These are phyloP conservation scores for Verticillium isaacii DNA, from an alignment of 2,329 filamentous ascomycete species.

Conservation along the genomic window DNA sequence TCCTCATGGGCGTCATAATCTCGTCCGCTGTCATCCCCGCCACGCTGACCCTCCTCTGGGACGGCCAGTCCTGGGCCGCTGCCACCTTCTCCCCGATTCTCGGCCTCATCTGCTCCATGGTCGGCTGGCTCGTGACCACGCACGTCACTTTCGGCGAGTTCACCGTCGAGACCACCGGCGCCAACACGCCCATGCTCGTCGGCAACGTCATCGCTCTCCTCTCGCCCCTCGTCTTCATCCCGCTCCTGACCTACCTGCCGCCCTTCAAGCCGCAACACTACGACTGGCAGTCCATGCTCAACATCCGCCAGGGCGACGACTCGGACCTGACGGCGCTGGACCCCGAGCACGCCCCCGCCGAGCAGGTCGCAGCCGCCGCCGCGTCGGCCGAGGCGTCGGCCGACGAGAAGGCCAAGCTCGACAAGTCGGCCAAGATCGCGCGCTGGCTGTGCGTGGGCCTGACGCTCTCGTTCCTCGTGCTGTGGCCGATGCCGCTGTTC, in stretches of 20 bases:
- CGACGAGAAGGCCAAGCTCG: conserved; percentile 36
- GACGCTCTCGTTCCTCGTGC: conserved; percentile 42
- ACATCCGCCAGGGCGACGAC: conserved; percentile 69
- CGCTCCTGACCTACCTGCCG: conserved; percentile 57
- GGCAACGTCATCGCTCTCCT: conserved; percentile 75
- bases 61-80: conserved; percentile 53
- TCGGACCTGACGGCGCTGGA: conserved; percentile 62
- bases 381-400: conserved; percentile 12
- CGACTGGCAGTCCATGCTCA: conserved; percentile 73
- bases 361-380: conserved; percentile 14
- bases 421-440: conserved; percentile 38
- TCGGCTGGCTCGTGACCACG: conserved; percentile 74
- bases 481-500: conserved; percentile 25
- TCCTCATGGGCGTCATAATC: conserved; percentile 82
- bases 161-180: conserved; percentile 63
- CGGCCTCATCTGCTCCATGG: conserved; percentile 63
- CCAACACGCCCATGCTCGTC: conserved; percentile 76
- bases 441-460: conserved; percentile 51
- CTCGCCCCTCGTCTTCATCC: conserved; percentile 65
- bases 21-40: conserved; percentile 72
- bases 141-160: conserved; percentile 62
- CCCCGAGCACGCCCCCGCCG: conserved; percentile 51
- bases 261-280: conserved; percentile 52
- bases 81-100: conserved; percentile 65
- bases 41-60: conserved; percentile 69